A percentile compares a stretch with the other conserved stretches of the same genome.
phyloP scores from a whole-genome alignment of 73 alveolate genomes.

The Loxodes magnus region DNA sequence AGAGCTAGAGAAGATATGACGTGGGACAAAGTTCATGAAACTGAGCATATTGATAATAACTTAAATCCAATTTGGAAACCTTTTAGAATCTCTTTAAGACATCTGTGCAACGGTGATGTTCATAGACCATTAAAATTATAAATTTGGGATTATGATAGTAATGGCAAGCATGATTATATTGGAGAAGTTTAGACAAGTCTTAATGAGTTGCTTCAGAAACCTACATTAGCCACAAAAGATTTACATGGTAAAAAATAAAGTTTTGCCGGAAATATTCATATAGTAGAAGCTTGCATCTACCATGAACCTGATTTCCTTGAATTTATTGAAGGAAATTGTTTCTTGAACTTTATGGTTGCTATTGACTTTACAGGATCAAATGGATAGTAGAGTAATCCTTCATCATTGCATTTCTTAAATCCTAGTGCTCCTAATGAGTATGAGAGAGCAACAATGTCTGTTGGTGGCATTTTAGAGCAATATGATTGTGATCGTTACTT shows the following conservation, averaged over 20 bases:
- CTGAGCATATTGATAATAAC: slow-evolving; percentile 29
- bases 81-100: slow-evolving; percentile 21
- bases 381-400: slow-evolving; percentile 45
- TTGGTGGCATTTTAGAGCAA: slow-evolving; percentile 54
- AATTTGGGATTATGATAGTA: slow-evolving; percentile 32
- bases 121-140: slow-evolving; percentile 35
- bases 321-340: slow-evolving; percentile 59
- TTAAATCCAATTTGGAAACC: slow-evolving; percentile 53
- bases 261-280: slow-evolving; percentile 3
- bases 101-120: slow-evolving; percentile 39
- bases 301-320: slow-evolving; percentile 45
- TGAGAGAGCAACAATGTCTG: slow-evolving; percentile 61
- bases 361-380: slow-evolving; percentile 87
- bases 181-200: slow-evolving; percentile 43
- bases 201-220: slow-evolving; percentile 14
- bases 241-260: background rate
- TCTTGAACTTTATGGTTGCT: slow-evolving; percentile 56
- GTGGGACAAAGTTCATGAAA: slow-evolving; percentile 16
- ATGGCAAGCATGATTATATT: slow-evolving; percentile 42
- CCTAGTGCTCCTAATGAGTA: slow-evolving; percentile 46
- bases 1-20: slow-evolving; percentile 15
- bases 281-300: no score
- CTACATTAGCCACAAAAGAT: slow-evolving; percentile 17
- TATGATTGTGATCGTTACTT: slow-evolving; percentile 66
- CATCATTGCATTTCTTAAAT: slow-evolving; percentile 28